phyloP scores from a whole-genome alignment of 2,329 filamentous ascomycete genomes.

The Hymenoscyphus scutula region DNA sequence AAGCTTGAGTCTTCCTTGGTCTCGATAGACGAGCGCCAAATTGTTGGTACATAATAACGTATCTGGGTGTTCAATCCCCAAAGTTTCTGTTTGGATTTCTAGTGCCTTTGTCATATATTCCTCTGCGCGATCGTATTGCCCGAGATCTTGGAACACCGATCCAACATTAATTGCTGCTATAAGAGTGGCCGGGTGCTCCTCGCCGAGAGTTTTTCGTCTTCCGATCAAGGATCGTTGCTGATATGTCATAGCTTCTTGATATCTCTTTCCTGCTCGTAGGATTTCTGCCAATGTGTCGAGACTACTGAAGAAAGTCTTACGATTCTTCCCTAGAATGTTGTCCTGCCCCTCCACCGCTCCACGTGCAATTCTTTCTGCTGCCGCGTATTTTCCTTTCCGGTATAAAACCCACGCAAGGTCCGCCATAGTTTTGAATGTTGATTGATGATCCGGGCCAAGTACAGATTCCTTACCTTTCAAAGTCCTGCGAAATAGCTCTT shows the following conservation, averaged over 20 bases:
- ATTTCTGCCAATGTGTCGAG: constrained; percentile 3
- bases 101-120: not conserved
- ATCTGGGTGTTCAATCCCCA: not conserved
- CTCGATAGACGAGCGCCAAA: constrained; percentile 4
- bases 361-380: constrained; percentile 6
- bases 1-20: constrained; percentile 6
- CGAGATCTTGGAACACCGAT: not conserved
- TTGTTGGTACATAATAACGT: not conserved
- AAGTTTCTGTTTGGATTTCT: not conserved
- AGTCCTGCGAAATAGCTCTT: not conserved
- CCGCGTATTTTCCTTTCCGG: not conserved
- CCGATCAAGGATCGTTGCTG: constrained; percentile 1
- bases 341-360: not conserved
- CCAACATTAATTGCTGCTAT: not conserved
- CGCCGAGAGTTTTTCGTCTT: not conserved
- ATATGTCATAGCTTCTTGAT: not conserved
- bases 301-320: not conserved
- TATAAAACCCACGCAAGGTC: not conserved
- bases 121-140: not conserved
- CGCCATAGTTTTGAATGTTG: not conserved
- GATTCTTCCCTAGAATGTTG: not conserved
- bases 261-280: not conserved
- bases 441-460: not conserved
- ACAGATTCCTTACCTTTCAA: not conserved
- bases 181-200: not conserved